These are phyloP conservation scores for Tuber magnatum DNA, from an alignment of 495 filamentous ascomycete species.

Conservation along the genomic window DNA sequence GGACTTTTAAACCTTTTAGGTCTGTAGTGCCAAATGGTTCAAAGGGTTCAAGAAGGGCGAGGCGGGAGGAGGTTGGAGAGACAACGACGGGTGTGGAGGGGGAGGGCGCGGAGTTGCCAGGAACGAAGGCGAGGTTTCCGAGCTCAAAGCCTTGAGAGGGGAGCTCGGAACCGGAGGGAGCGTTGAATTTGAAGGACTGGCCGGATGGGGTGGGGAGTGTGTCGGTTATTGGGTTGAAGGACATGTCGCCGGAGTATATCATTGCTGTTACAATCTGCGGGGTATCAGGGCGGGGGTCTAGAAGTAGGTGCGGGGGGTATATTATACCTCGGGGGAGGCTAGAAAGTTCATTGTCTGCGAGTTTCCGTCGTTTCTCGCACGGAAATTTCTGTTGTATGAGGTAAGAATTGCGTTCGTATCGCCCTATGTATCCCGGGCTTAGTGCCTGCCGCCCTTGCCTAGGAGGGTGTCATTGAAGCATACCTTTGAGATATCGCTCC, in stretches of 20 bases:
- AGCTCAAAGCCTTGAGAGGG: constrained; percentile 69
- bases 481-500: constrained; percentile 55
- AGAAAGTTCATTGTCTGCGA: constrained; percentile 96
- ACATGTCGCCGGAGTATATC: constrained; percentile 82
- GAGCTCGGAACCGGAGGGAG: constrained; percentile 70
- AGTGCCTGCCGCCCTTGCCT: constrained; percentile 44
- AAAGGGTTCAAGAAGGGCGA: constrained; percentile 88
- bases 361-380: constrained; percentile 93
- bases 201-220: constrained; percentile 73
- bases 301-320: background rate
- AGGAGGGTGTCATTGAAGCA: background rate
- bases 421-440: constrained; percentile 53
- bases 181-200: constrained; percentile 72
- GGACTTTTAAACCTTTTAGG: constrained; percentile 63
- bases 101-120: constrained; percentile 62
- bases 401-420: constrained; percentile 91
- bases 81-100: constrained; percentile 61
- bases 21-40: constrained; percentile 71
- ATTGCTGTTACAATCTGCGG: constrained; percentile 80
- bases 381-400: constrained; percentile 98
- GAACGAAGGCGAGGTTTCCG: constrained; percentile 69
- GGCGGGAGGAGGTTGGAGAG: constrained; percentile 74
- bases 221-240: constrained; percentile 94
- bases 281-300: background rate
- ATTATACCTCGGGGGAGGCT: constrained; percentile 65